A percentile compares a stretch with the other conserved stretches of the same genome.
These are phyloP conservation scores for Colletotrichum neosansevieriae DNA, from an alignment of 2,329 filamentous ascomycete species.

Conservation along the genomic window DNA sequence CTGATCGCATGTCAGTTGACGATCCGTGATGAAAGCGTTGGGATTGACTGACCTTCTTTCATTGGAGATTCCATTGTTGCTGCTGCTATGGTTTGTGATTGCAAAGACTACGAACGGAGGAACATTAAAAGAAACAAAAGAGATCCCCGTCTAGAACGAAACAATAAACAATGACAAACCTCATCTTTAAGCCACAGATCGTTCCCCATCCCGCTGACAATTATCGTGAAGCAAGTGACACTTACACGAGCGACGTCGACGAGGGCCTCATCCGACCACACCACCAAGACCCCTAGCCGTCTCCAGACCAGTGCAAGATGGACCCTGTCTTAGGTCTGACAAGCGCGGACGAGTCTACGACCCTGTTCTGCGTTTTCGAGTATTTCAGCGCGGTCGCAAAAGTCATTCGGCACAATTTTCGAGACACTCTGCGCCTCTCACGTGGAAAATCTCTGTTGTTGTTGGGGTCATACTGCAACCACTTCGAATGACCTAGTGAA, in stretches of 20 bases:
- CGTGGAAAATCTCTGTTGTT: conserved; percentile 36
- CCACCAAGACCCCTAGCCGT: background rate
- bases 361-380: fast-evolving
- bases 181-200: conserved; percentile 12
- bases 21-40: no score
- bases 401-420: conserved; percentile 28
- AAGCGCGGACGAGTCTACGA: background rate
- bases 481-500: conserved; percentile 38
- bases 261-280: conserved; percentile 17
- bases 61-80: conserved; percentile 39
- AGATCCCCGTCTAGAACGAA: background rate
- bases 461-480: conserved; percentile 40
- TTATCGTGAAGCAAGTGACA: conserved; percentile 32
- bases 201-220: conserved; percentile 3
- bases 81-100: background rate
- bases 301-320: conserved; percentile 3
- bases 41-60: conserved; percentile 32
- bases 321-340: conserved; percentile 5
- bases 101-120: background rate
- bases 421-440: conserved; percentile 17
- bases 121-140: background rate
- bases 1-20: conserved; percentile 16
- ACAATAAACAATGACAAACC: background rate
- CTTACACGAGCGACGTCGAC: conserved; percentile 29
- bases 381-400: background rate